Base-by-base conservation (phyloP, 768 basidiomycete genomes). In the Pulveroboletus sp. region DNA sequence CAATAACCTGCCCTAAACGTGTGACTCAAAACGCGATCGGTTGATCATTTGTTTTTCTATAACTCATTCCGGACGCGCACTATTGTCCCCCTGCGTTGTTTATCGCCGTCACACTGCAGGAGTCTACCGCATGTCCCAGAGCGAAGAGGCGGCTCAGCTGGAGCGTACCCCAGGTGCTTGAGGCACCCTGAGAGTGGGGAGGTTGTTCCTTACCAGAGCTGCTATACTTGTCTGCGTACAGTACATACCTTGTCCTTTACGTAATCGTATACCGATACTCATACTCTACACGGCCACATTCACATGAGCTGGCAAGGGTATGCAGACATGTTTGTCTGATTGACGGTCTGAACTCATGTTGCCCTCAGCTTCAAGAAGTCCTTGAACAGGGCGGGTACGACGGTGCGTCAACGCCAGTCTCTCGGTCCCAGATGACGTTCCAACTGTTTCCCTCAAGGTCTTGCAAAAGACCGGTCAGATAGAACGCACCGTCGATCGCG, bases 401-500 rank as follows among this genome's bases (percentile, higher is more conserved):
- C 90, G 58, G 85, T 91, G 68, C 61, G 80, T 62, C 57, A 53
- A 51, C 46, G 48, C 55, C 49, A 58, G 37, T 32, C 12, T 24
- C 35, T 41, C 45, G 20, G 24, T 24, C 41, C 50, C 29, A 43
- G 12, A 27, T 26, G 16, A 20, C 47, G 46, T 47, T 54, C 55
- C 44, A 43, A 41, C 16, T 5, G 16, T 19, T 47, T 32, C 56
- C 35, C 47, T 26, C 23, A 43, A 93, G 89, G 79, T 98, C 60
- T 79, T 95, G 67, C 94, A 97, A 77, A 97, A 97, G 82, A 95
- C 94, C 1, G 95, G 95, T 48, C 94, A 97, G 71, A 92, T 98
- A 51, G 95, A 98, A 66, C 79, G 93, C 24, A 98, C 95, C 0
- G 81, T 96, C 22, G 95, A 98, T 70, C 75, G 89, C 43, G 93